Evolutionary conservation across 2,329 filamentous ascomycete species (phyloP).

Genomic region (Scedosporium minutisporum): DNA sequence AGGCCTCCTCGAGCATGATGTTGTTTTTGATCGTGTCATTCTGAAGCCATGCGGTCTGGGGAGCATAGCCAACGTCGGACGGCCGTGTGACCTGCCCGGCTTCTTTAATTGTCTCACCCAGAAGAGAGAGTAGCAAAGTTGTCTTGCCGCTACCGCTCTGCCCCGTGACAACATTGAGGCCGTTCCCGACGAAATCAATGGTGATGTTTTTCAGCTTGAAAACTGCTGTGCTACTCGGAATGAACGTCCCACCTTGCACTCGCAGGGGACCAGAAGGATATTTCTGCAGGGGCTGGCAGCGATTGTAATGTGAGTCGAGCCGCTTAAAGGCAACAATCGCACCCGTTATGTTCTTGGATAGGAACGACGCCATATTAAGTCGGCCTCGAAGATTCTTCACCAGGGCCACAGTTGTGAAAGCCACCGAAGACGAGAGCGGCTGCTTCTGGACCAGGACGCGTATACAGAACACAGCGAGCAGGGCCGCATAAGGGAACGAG

Average conservation of each 20-base stretch:
- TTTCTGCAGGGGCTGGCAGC: conserved; percentile 34
- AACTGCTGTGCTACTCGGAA: conserved; percentile 37
- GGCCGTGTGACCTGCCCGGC: conserved; percentile 37
- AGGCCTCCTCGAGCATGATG: conserved; percentile 41
- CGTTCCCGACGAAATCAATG: conserved; percentile 42
- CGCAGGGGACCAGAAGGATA: conserved; percentile 40
- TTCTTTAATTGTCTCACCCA: conserved; percentile 45
- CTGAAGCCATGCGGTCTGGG: conserved; percentile 48
- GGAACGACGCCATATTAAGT: conserved; percentile 17
- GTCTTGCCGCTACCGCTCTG: conserved; percentile 49
- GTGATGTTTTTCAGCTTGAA: conserved; percentile 39
- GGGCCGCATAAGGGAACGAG: conserved; percentile 39
- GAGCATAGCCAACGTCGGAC: conserved; percentile 44
- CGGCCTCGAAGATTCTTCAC: conserved; percentile 44
- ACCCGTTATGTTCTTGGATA: conserved; percentile 28
- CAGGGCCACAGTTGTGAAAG: conserved; percentile 46
- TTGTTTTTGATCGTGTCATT: conserved; percentile 47
- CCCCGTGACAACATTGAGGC: conserved; percentile 44
- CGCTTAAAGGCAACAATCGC: conserved; percentile 38
- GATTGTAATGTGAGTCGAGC: conserved; percentile 44
- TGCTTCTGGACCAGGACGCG: conserved; percentile 37
- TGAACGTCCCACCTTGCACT: conserved; percentile 36
- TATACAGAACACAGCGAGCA: conserved; percentile 44
- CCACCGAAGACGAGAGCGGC: conserved; percentile 43
- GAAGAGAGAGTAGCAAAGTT: conserved; percentile 41